Evolutionary conservation across 495 filamentous ascomycete species (phyloP).

Genomic region (Penicillium malachiteum): DNA sequence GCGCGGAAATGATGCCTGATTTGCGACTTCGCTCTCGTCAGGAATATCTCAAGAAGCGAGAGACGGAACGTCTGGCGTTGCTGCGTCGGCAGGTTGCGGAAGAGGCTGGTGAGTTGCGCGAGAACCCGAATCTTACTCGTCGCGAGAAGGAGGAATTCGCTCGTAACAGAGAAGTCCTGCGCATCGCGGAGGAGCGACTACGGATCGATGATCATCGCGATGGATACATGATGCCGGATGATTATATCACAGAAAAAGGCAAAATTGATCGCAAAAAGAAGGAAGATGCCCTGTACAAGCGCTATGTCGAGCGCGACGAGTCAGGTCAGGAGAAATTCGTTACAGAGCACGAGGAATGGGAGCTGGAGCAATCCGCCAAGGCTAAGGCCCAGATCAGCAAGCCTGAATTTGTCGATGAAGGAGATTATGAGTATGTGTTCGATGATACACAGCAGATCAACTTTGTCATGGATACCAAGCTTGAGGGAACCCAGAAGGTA

Average conservation of each 20-base stretch:
- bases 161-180: conserved; percentile 81
- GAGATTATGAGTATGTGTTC: conserved; percentile 92
- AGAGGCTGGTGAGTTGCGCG: conserved; percentile 77
- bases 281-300: conserved; percentile 84
- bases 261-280: conserved; percentile 89
- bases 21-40: conserved; percentile 81
- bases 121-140: conserved; percentile 70
- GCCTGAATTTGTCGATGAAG: conserved; percentile 73
- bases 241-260: conserved; percentile 90
- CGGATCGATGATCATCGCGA: conserved; percentile 89
- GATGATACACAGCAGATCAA: conserved; percentile 86
- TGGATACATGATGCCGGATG: conserved; percentile 91
- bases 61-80: conserved; percentile 78
- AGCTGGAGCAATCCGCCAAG: conserved; percentile 84
- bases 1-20: conserved; percentile 68
- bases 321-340: conserved; percentile 85
- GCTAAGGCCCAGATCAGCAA: conserved; percentile 83
- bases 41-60: conserved; percentile 90
- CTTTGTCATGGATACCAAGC: conserved; percentile 73
- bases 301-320: conserved; percentile 87
- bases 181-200: conserved; percentile 83
- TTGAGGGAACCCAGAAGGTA: conserved; percentile 64
- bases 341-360: conserved; percentile 96
- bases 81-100: conserved; percentile 90
- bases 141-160: conserved; percentile 88